phyloP scores from a whole-genome alignment of 2,329 filamentous ascomycete species.

The Pyrenochaeta sp. region DNA sequence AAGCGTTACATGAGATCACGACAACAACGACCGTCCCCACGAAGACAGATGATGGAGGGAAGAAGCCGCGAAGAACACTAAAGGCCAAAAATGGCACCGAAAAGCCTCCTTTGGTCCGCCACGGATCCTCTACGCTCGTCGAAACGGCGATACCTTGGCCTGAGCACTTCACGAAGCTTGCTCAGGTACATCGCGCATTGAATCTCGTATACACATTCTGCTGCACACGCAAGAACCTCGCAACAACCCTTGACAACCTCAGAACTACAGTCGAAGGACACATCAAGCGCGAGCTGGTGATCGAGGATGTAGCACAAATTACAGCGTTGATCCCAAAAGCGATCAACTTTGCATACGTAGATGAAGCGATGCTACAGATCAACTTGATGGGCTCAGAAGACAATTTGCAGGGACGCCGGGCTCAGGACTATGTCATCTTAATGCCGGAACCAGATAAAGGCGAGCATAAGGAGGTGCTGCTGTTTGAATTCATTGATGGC shows the following conservation, averaged over 20 bases:
- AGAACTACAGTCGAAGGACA: conserved; percentile 85
- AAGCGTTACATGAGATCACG: conserved; percentile 16
- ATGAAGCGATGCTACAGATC: conserved; percentile 82
- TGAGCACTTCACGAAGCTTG: conserved; percentile 73
- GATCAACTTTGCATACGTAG: conserved; percentile 85
- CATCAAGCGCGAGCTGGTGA: conserved; percentile 71
- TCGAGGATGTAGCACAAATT: conserved; percentile 85
- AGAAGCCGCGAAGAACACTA: conserved; percentile 57
- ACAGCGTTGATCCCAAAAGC: conserved; percentile 78
- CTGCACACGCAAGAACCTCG: conserved; percentile 88
- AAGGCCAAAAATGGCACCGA: conserved; percentile 45
- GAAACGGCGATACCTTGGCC: conserved; percentile 74
- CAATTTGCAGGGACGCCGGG: conserved; percentile 66
- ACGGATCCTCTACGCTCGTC: conserved; percentile 59
- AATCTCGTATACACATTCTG: conserved; percentile 96
- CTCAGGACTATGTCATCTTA: conserved; percentile 54
- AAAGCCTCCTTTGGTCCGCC: conserved; percentile 52
- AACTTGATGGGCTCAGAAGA: conserved; percentile 77
- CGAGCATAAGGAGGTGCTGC: conserved; percentile 72
- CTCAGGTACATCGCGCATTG: conserved; percentile 81
- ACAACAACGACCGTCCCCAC: conserved; percentile 60
- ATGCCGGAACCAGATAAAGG: conserved; percentile 49
- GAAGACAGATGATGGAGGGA: conserved; percentile 65
- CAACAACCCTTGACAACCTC: conserved; percentile 91
- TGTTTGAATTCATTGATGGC: conserved; percentile 92